Evolutionary conservation across 495 filamentous ascomycete genomes (phyloP), one percentile per base, ranked within the genome.

Genomic region (Saxophila tyrrhenica): DNA sequence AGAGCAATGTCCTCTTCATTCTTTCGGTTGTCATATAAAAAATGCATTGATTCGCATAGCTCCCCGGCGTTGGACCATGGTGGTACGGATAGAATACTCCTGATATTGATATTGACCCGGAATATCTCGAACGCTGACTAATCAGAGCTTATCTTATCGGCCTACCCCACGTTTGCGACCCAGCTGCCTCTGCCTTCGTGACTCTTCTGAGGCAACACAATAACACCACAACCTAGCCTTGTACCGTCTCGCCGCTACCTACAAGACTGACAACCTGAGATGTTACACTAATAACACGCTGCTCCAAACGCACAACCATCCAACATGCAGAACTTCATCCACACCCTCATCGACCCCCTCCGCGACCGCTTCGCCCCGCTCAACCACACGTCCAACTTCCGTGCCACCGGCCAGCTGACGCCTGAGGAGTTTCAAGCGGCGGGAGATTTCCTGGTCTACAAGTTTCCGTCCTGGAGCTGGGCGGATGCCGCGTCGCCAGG

Each of bases 381-480:
- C 62, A 84, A 81, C 13, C 82, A 92, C 68, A 92, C 81, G 47
- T 95, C 90, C 5, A 97, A 87, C 54, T 99, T 99, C 75, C 88
- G 89, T 58, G 74, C 75, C 56, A 94, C 89, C 1, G 92, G 92
- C 60, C 84, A 97, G 70, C 88, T 99, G 70, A 97, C 94, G 0
- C 91, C 91, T 41, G 94, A 96, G 66, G 92, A 99, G 76, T 99
- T 99, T 67, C 75, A 95, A 16, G 82, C 84, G 2, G 94, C 92
- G 2, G 92, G 94, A 60, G 92, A 99, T 72, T 99, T 96, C 70
- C 85, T 99, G 39, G 89, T 95, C 64, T 95, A 91, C 81, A 97
- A 95, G 73, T 99, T 99, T 70, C 92, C 92, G 5, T 92, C 91
- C 44, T 99, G 92, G 92, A 84, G 87, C n/a, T 99, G 92, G 92